Percentiles rank a stretch among this genome's conserved stretches.
Evolutionary conservation across 208 protist genomes (phyloP).

Genomic region (Trypanosoma melophagium): DNA sequence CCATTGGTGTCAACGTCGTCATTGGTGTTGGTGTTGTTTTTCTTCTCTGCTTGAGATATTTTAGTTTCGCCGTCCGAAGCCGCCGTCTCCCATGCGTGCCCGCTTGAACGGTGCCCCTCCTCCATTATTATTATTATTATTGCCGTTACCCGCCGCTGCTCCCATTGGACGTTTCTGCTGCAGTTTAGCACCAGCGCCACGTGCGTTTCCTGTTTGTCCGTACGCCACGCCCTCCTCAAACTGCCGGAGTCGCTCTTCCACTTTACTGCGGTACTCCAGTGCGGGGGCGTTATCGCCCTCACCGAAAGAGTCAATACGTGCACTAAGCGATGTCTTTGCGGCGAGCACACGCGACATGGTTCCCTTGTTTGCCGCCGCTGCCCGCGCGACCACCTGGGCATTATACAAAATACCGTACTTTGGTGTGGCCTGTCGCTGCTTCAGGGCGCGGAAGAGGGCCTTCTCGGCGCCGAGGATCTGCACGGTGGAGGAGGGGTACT

Average conservation of each 20-base stretch:
- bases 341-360: slow-evolving; percentile 97
- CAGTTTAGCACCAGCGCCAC: slow-evolving; percentile 61
- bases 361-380: slow-evolving; percentile 91
- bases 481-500: slow-evolving; percentile 98
- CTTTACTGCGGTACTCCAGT: slow-evolving; percentile 91
- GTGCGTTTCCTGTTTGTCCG: slow-evolving; percentile 85
- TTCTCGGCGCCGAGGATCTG: slow-evolving; percentile 99
- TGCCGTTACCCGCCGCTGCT: slow-evolving; percentile 18
- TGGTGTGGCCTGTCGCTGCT: slow-evolving; percentile 98
- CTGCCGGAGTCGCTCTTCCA: slow-evolving; percentile 84
- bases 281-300: slow-evolving; percentile 89
- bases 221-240: slow-evolving; percentile 91
- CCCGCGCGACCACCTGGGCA: slow-evolving; percentile 96
- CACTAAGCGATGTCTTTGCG: slow-evolving; percentile 97
- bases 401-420: slow-evolving; percentile 99
- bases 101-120: slow-evolving; percentile 41
- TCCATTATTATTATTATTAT: slow-evolving; percentile 21
- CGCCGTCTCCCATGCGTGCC: slow-evolving; percentile 37
- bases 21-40: not conserved
- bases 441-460: slow-evolving; percentile 97
- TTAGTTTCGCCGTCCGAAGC: slow-evolving; percentile 53
- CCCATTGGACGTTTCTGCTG: slow-evolving; percentile 50
- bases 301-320: slow-evolving; percentile 98
- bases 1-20: too few species aligned
- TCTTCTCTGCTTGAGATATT: slow-evolving; percentile 9